Evolutionary conservation across 139 green algal species (phyloP), one percentile per base, ranked within the genome.

Genomic region (Coelastrella sp.): DNA sequence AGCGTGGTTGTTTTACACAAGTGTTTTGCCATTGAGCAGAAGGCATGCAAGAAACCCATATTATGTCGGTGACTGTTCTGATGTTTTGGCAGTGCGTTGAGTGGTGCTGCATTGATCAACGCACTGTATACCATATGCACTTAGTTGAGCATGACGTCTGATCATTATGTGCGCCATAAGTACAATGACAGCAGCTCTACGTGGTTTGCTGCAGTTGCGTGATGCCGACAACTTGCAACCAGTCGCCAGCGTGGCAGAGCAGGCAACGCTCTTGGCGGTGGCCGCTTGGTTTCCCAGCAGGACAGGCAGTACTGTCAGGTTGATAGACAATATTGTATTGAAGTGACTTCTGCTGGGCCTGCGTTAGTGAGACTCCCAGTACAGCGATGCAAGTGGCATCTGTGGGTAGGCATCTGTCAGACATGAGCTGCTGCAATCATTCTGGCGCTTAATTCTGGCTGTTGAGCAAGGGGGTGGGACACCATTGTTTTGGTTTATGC

Each of bases 311-410:
- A 95, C 84, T 11, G 98, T 99, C 22, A 93, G 98, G 8, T 92
- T 99, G 14, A 97, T 99, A 65, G 98, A 99, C 94, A 99, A 99
- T 90, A 94, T 95, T 0, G 96, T 97, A 20, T 85, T 98, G 6
- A 70, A 84, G 58, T 27, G 35, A 49, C 35, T 49, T 49, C 35
- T 49, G 3, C 35, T 49, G 35, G 35, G 3, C 35, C 35, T 49
- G 35, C 35, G 35, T 49, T 49, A 49, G 35, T 49, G 35, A 49
- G 35, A 49, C 35, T 49, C 35, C 35, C 3, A 49, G 35, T 49
- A 49, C 35, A 49, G 35, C 3, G 35, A 49, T 49, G 35, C 35
- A 49, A 49, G 35, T 49, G 35, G 35, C 35, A 49, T 49, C 35
- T 49, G 35, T 49, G 35, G 35, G 35, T 49, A 49, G 35, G 35